Evolutionary conservation across 2,329 filamentous ascomycete genomes (phyloP), one percentile per base, ranked within the genome.

Genomic region (Calonectria montana): DNA sequence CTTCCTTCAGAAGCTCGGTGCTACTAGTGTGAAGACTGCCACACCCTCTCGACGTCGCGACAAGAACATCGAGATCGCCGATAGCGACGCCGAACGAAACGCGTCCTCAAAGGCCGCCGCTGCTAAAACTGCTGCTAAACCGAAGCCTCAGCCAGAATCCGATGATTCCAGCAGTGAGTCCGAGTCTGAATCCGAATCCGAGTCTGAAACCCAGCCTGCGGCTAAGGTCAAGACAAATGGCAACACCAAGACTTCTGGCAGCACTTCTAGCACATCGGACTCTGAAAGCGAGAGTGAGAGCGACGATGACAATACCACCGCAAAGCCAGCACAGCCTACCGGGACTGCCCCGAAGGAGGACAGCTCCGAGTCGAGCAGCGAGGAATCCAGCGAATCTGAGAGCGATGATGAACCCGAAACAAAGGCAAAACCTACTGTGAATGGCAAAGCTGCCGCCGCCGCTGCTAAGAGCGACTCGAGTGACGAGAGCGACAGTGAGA

Each of bases 81-180:
- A 86, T 69, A 86, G 84, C 76, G 83, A 86, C 75, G 82, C 75
- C 76, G 84, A 85, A 71, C 82, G 81, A 67, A 80, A 79, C 57
- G 73, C 80, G 43, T 73, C 79, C 21, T 73, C 77, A 37, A 81
- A 79, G 39, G 75, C 72, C 37, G 37, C 70, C n/a, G 65, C 50
- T 25, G 15, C 41, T 9, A 77, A 76, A 64, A 76, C 76, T 23
- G 21, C 71, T 62, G 37, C 64, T 21, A 64, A 64, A 12, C 35
- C 71, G 47, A 75, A 81, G 67, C 31, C 73, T 31, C 71, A 77
- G 50, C 27, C 71, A 13, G 70, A 76, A 23, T 71, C 75, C 16
- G 75, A 73, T 41, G 77, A 78, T 62, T 71, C 75, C 12, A 77
- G 72, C 67, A 65, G 65, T 41, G 74, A 79, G 64, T 82, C 79